These are phyloP conservation scores for Cyclotella cryptica DNA, from an alignment of 108 stramenopile species.

Conservation along the genomic window DNA sequence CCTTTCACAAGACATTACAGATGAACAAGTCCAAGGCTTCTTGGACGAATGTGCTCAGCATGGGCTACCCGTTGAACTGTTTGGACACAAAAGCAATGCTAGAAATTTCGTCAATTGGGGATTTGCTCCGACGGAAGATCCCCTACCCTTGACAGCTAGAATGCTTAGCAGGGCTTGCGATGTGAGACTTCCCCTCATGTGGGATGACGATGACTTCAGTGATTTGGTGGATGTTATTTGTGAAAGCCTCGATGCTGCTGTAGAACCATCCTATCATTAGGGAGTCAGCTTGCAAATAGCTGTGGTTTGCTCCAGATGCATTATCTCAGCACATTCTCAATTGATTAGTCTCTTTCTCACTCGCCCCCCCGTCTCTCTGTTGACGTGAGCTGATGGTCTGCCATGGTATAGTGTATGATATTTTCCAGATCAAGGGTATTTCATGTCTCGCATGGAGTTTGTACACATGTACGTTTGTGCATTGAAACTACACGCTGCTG, in stretches of 20 bases:
- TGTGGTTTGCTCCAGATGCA: too few relatives aligned
- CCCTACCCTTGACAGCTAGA: slow-evolving; percentile 83
- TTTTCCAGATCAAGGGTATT: too few relatives aligned
- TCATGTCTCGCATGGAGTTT: too few relatives aligned
- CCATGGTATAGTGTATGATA: too few relatives aligned
- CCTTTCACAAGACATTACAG: slow-evolving; percentile 68
- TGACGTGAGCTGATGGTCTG: too few relatives aligned
- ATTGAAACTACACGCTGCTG: too few relatives aligned
- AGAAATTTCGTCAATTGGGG: slow-evolving; percentile 93
- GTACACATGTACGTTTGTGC: too few relatives aligned
- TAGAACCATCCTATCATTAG: slow-evolving; percentile 40
- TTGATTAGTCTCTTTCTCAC: too few relatives aligned
- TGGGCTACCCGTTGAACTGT: slow-evolving; percentile 89
- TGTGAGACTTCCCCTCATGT: slow-evolving; percentile 88
- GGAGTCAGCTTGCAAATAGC: too few relatives aligned
- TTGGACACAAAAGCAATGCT: slow-evolving; percentile 88
- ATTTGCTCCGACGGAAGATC: slow-evolving; percentile 84
- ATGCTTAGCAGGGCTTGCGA: slow-evolving; percentile 88
- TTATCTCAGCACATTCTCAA: too few relatives aligned
- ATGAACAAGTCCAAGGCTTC: slow-evolving; percentile 74
- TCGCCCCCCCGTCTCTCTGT: too few relatives aligned
- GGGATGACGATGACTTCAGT: slow-evolving; percentile 89
- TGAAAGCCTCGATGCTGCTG: slow-evolving; percentile 68
- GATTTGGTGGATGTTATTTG: slow-evolving; percentile 79
- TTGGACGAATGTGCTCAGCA: slow-evolving; percentile 72